These are phyloP conservation scores for Stephanodiscus triporus DNA, from an alignment of 108 stramenopile genomes.

Conservation along the genomic window DNA sequence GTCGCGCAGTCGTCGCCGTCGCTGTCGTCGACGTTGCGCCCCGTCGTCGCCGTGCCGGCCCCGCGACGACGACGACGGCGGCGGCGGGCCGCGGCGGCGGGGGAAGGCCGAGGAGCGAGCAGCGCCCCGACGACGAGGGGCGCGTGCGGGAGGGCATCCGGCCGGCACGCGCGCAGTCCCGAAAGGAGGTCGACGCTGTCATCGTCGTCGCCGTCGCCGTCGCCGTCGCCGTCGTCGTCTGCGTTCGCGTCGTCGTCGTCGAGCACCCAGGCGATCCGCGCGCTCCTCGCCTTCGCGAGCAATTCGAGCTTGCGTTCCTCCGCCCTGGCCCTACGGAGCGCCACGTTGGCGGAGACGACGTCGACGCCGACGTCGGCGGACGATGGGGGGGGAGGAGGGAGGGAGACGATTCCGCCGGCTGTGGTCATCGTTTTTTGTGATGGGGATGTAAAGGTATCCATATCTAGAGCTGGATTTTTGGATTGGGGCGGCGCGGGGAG, in stretches of 20 bases:
- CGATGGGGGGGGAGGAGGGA: neutral
- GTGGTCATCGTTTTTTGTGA: neutral
- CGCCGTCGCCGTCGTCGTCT: neutral
- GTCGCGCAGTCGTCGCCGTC: too few relatives aligned
- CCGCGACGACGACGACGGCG: too few relatives aligned
- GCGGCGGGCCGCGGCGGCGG: too few relatives aligned
- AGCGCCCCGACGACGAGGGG: slow-evolving; percentile 37
- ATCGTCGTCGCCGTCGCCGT: slow-evolving; percentile 4
- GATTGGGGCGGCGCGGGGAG: too few relatives aligned
- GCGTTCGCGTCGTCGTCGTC: slow-evolving; percentile 2
- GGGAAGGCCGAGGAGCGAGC: too few relatives aligned
- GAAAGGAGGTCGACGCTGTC: slow-evolving; percentile 24
- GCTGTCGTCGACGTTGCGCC: too few relatives aligned
- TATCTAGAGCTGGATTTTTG: too few relatives aligned
- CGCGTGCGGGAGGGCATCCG: slow-evolving; percentile 27
- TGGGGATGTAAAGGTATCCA: too few relatives aligned
- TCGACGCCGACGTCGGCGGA: too few relatives aligned
- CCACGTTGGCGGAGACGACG: slow-evolving; percentile 20
- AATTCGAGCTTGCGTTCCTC: slow-evolving; percentile 69
- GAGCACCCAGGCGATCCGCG: slow-evolving; percentile 72
- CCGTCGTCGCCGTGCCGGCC: too few relatives aligned
- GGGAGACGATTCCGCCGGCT: neutral
- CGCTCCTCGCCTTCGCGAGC: slow-evolving; percentile 62
- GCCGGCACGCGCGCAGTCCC: slow-evolving; percentile 34
- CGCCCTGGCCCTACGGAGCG: slow-evolving; percentile 40